Evolutionary conservation across 2,329 filamentous ascomycete genomes (phyloP).

Genomic region (Colletotrichum tabaci): DNA sequence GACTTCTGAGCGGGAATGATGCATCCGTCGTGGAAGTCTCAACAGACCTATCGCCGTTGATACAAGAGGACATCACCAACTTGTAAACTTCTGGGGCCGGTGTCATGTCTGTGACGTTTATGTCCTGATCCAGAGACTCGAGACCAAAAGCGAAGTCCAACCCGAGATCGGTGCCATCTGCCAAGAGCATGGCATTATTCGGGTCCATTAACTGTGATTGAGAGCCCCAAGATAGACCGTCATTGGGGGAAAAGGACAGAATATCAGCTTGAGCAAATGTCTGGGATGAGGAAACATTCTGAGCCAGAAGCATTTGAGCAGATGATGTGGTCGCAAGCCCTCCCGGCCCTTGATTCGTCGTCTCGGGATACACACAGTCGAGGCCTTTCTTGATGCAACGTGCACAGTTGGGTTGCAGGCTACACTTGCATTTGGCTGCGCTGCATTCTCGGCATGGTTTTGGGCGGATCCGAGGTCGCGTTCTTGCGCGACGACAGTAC

Average conservation of each 20-base stretch:
- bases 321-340: background rate
- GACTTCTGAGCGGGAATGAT: background rate
- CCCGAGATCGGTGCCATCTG: too few relatives aligned
- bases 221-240: background rate
- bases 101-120: too few relatives aligned
- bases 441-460: constrained; percentile 37
- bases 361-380: constrained; percentile 20
- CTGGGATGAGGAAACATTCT: background rate
- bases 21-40: background rate
- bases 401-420: constrained; percentile 21
- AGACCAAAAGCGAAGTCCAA: background rate
- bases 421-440: constrained; percentile 37
- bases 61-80: too few relatives aligned
- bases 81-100: background rate
- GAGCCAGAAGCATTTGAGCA: too few relatives aligned
- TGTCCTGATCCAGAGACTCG: background rate
- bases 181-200: background rate
- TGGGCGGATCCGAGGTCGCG: constrained; percentile 23
- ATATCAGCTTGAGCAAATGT: background rate
- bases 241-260: background rate
- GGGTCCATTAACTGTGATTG: background rate
- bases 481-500: constrained; percentile 26
- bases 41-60: background rate
- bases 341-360: background rate
- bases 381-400: constrained; percentile 36